These are phyloP conservation scores for Arabidopsis arenosa DNA, from an alignment of 345 rosid genomes.

Conservation along the genomic window DNA sequence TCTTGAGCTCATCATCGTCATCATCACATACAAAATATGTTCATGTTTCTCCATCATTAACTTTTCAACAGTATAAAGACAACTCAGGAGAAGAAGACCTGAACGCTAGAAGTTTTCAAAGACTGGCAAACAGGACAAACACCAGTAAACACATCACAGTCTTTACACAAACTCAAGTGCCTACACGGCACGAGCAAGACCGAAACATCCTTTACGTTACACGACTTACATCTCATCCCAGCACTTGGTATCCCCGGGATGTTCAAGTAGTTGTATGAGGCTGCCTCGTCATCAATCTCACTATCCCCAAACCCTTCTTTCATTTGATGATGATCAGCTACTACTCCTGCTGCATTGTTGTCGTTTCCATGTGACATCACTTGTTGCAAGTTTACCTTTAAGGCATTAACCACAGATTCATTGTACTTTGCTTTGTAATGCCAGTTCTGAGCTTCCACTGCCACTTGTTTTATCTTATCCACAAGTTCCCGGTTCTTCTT, in stretches of 20 bases:
- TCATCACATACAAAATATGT: conserved; percentile 24
- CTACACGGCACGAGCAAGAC: conserved; percentile 83
- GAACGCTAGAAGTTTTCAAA: conserved; percentile 65
- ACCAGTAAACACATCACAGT: conserved; percentile 61
- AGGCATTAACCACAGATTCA: conserved; percentile 70
- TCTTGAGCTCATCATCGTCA: conserved; percentile 2
- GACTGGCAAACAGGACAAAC: conserved; percentile 84
- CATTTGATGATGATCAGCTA: conserved; percentile 58
- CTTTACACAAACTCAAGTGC: conserved; percentile 86
- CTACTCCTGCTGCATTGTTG: conserved; percentile 11
- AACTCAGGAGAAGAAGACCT: conserved; percentile 51
- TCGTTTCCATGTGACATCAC: conserved; percentile 69
- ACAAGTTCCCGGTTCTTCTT: conserved; percentile 70
- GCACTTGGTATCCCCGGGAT: conserved; percentile 44
- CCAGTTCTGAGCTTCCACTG: conserved; percentile 80
- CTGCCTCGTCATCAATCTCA: conserved; percentile 78
- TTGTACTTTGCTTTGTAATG: conserved; percentile 76
- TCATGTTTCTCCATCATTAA: conserved; percentile 31
- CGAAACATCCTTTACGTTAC: conserved; percentile 69
- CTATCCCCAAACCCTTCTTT: conserved; percentile 93
- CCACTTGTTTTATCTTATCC: conserved; percentile 69
- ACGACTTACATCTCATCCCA: conserved; percentile 65
- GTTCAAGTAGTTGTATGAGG: conserved; percentile 63
- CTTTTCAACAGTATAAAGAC: conserved; percentile 19
- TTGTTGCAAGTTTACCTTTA: conserved; percentile 73